Evolutionary conservation across 441 rosid genomes (phyloP), one percentile per base, ranked within the genome.

Genomic region (Croton laevigatus): DNA sequence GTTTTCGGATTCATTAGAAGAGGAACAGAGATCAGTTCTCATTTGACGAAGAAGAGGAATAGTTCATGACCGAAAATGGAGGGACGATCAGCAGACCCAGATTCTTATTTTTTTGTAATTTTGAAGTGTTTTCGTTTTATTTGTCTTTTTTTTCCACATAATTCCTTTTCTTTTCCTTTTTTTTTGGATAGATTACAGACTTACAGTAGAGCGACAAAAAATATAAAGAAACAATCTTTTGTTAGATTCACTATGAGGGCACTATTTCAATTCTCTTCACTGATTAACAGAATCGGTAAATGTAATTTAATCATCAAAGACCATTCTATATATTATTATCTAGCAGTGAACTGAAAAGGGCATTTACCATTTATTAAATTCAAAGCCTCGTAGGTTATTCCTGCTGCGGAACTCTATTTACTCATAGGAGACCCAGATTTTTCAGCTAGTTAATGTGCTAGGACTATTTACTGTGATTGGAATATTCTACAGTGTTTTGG

Each of bases 401-500:
- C 76, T n/a, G 52, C 79, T 72, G 65, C 65, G 65, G 16, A 27
- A 9, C 59, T 49, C 23, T 52, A 60, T 59, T 45, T 37, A 70
- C 78, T 91, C 82, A 96, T 42, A 96, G 78, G 34, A 96, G 98
- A 60, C 97, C 99, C 48, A 96, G 91, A 13, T 85, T 77, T 81
- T 96, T 96, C 83, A 96, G 91, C 81, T 91, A 98, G 77, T 91
- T 98, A 59, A 96, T 69, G 89, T 93, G 77, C 89, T 96, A 40
- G 99, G 94, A 72, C 84, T 96, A 49, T 96, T 96, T 80, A 96
- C 99, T 3, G 89, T 96, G 69, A 86, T 96, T 27, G 99, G 98
- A 71, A 89, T 96, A 81, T 96, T 93, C 83, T 96, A 96, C 78
- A 96, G 98, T 44, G 97, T 91, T 58, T 83, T 96, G 80, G 97